Base-by-base conservation (phyloP, 2,329 filamentous ascomycete genomes). In the Chrysoporthe cubensis region DNA sequence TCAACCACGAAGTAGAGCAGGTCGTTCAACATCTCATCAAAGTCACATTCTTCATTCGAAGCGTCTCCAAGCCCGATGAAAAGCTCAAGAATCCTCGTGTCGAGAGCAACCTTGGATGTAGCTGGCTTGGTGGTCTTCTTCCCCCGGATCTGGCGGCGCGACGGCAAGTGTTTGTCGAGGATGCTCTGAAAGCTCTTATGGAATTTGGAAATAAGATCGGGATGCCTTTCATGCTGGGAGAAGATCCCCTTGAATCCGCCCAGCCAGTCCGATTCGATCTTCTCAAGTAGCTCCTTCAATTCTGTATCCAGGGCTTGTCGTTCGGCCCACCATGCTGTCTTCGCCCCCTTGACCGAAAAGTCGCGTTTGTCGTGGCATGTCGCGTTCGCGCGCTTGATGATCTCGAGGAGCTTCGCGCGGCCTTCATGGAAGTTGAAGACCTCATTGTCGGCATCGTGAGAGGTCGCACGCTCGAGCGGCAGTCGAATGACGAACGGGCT, bases 181-280 rank as follows among this genome's bases (percentile, higher is more conserved):
- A 96, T 91, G 66, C 87, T 87, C 65, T 94, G 87, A 71, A 99
- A 94, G 4, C 87, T 88, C 75, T 87, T 88, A 44, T 93, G 88
- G 76, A 99, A 98, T 42, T 87, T 87, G 5, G 87, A 86, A 43
- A 98, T 80, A 13, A 92, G 81, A 37, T 89, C 85, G 0, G 87
- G 81, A 26, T 90, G 84, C 48, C 85, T 84, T 61, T 83, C 78
- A 64, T 91, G 87, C 65, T 92, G 91, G 1, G 93, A 94, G 75
- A 99, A 95, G n/a, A 99, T 90, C 18, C 95, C 94, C 67, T 90
- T 91, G 84, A 99, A 99, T 0, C 96, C 96, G 61, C 95, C 94
- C 5, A 99, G 87, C 96, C 96, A 99, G 32, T 96, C 90, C 70
- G 92, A 91, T 78, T 99, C 95, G 50, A 99, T 91, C 69, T 93